Percentiles rank a stretch among this genome's conserved stretches.
phyloP scores from a whole-genome alignment of 1,284 basidiomycete species.

The Peniophora sp. region DNA sequence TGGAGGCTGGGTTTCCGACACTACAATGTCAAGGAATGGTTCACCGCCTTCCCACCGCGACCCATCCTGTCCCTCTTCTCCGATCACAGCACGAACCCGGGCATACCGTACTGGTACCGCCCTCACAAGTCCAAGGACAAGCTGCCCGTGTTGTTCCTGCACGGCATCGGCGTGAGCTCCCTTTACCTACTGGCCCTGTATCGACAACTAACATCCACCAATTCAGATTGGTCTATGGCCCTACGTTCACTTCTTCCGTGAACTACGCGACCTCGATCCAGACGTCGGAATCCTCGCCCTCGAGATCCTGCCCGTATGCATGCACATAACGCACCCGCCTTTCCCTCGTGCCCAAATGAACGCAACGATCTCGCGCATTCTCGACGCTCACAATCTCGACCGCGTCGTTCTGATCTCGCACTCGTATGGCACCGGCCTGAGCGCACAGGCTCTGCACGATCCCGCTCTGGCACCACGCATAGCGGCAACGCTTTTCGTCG shows the following conservation, averaged over 20 bases:
- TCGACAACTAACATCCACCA: not conserved
- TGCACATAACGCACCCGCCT: slow-evolving; percentile 44
- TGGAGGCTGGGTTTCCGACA: slow-evolving; percentile 43
- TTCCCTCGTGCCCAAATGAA: slow-evolving; percentile 32
- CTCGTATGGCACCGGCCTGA: slow-evolving; percentile 57
- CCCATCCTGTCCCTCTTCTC: slow-evolving; percentile 35
- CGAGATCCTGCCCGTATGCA: slow-evolving; percentile 52
- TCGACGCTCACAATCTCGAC: slow-evolving; percentile 32
- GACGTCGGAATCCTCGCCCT: slow-evolving; percentile 49
- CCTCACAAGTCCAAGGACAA: slow-evolving; percentile 40
- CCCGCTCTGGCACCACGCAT: slow-evolving; percentile 25
- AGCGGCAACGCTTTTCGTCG: slow-evolving; percentile 39
- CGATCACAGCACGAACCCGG: slow-evolving; percentile 20
- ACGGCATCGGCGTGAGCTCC: slow-evolving; percentile 54
- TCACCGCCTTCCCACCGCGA: slow-evolving; percentile 45
- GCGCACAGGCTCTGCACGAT: slow-evolving; percentile 37
- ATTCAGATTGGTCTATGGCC: slow-evolving; percentile 52
- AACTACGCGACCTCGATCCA: slow-evolving; percentile 30
- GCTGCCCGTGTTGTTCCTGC: slow-evolving; percentile 51
- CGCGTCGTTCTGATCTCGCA: slow-evolving; percentile 43
- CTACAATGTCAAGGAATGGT: slow-evolving; percentile 31
- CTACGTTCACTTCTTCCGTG: slow-evolving; percentile 41
- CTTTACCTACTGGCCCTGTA: not conserved
- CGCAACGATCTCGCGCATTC: slow-evolving; percentile 27
- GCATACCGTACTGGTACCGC: slow-evolving; percentile 56